These are phyloP conservation scores for Fomitopsis pulvina DNA, from an alignment of 768 basidiomycete species.

Conservation along the genomic window DNA sequence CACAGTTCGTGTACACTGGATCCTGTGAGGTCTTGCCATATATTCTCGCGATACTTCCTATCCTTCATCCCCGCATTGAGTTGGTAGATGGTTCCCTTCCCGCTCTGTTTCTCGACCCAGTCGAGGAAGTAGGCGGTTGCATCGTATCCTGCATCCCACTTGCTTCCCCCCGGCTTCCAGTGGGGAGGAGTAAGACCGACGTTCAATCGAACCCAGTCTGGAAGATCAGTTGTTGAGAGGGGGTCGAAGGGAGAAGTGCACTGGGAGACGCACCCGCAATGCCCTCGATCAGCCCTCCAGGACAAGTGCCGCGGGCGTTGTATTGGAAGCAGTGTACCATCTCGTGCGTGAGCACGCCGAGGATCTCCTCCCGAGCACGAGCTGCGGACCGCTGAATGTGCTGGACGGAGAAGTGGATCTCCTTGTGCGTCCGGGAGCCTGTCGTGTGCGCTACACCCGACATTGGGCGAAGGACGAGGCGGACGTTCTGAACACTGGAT, in stretches of 20 bases:
- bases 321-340: slow-evolving; percentile 77
- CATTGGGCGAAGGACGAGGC: slow-evolving; percentile 48
- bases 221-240: not conserved
- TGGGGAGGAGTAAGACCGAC: slow-evolving; percentile 60
- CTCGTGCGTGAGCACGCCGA: slow-evolving; percentile 69
- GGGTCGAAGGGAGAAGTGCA: not conserved
- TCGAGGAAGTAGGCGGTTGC: slow-evolving; percentile 70
- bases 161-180: slow-evolving; percentile 45
- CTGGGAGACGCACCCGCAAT: slow-evolving; percentile 50
- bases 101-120: slow-evolving; percentile 52
- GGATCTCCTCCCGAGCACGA: slow-evolving; percentile 50
- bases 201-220: slow-evolving; percentile 68
- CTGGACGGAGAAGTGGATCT: slow-evolving; percentile 67
- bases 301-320: slow-evolving; percentile 52
- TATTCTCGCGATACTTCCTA: slow-evolving; percentile 38
- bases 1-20: slow-evolving; percentile 49
- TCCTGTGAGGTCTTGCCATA: slow-evolving; percentile 51
- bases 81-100: slow-evolving; percentile 45
- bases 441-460: slow-evolving; percentile 65
- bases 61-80: slow-evolving; percentile 52
- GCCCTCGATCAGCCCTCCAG: slow-evolving; percentile 72
- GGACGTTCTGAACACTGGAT: slow-evolving; percentile 44
- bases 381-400: slow-evolving; percentile 45
- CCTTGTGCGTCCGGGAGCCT: slow-evolving; percentile 53
- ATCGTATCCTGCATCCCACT: slow-evolving; percentile 76